Evolutionary conservation across 768 basidiomycete genomes (phyloP), one percentile per base, ranked within the genome.

Genomic region (Boletus subcaerulescens): DNA sequence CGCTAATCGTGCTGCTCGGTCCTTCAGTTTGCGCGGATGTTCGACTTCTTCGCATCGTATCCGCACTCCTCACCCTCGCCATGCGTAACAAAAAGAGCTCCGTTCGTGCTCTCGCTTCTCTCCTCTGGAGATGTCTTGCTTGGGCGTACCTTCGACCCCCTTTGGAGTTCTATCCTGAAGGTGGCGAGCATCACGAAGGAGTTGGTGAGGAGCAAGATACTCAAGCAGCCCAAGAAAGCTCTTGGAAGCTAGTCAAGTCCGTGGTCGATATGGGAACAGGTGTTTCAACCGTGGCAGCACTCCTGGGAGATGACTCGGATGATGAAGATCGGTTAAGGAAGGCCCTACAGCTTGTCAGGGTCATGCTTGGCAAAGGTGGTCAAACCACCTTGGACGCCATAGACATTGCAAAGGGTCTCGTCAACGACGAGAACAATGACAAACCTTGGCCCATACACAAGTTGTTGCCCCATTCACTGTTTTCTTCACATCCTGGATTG

Each of bases 131-230:
- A 5, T 74, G 78, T 39, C 62, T 86, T 33, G 69, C 77, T 7
- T 91, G 87, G 88, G 78, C 75, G 12, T 90, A 83, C 65, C 77
- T 86, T 66, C 83, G 79, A 50, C 82, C 85, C 1, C 75, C 78
- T 7, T 68, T 65, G 31, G 62, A 56, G 24, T 33, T 3, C 13
- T 39, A 4, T 31, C 53, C 62, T 32, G 70, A 72, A 36, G 66
- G 61, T 7, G 66, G 66, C 17, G 69, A 68, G 22, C 46, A 48
- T 52, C 36, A 50, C 1, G 62, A 55, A 33, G 60, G 45, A 18
- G 60, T 53, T 24, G 57, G 50, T 10, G 58, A 59, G 22, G 48
- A 69, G 49, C 59, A 66, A 56, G 67, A 75, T 60, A 49, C 63
- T 35, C 53, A 53, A 26, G 45, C 64, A 43, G 60, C 59, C 5